Evolutionary conservation across 202 grass and related monocot species (phyloP), one percentile per base, ranked within the genome.

Genomic region (Schoenoplectus triqueter): DNA sequence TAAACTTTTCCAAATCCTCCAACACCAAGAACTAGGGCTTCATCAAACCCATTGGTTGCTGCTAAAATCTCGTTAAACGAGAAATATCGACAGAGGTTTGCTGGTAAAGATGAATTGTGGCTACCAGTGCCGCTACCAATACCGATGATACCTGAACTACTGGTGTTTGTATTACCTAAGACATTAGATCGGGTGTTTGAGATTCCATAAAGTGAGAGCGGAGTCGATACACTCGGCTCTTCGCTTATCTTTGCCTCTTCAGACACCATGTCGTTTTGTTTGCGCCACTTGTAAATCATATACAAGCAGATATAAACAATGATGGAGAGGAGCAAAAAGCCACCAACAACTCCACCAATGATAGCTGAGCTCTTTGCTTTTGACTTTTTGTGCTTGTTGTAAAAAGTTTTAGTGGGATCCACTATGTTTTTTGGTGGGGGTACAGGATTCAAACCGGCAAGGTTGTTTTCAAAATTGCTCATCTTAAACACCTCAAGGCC

Each of bases 401-500:
- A 10, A 40, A 14, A 57, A 70, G 10, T 50, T 41, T 6, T 21
- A 41, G 3, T 60, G 18, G 21, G 66, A 64, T 82, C 60, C 10
- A 7, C 62, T 21, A n/a, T 69, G 48, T 52, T 65, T 71, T 57
- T 2, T 20, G 47, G 67, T 0, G 5, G 61, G 55, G 75, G 55
- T 31, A 6, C 19, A 0, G 86, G 94, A 60, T 88, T 94, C 1
- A 85, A 78, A 2, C 86, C 92, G 1, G 92, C 94, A 71, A 97
- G 92, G 78, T 48, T 91, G 56, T 74, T 22, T 47, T 41, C 57
- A 66, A 72, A 69, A 1, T 92, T 88, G 56, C 86, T 88, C 46
- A 97, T 73, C 82, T 97, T 97, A 86, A 94, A 97, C 5, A 94
- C 90, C 94, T 94, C 92, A 45, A 97, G 86, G 8, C 94, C 94